These are phyloP conservation scores for Ceraceosorus guamensis DNA, from an alignment of 1,284 basidiomycete genomes.

Conservation along the genomic window DNA sequence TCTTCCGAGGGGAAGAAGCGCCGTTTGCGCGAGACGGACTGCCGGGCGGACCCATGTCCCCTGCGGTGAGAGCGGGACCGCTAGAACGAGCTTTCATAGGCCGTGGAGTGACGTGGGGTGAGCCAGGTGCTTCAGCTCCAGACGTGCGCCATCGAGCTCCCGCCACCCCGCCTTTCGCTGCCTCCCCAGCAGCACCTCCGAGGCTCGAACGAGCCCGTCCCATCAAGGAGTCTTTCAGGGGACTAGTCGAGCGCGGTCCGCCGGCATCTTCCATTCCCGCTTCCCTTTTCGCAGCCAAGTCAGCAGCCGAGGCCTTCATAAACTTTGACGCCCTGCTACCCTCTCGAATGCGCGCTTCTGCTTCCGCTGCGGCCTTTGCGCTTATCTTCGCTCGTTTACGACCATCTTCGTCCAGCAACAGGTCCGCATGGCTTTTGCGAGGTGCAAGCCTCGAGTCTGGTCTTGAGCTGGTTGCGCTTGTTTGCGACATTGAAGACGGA, in stretches of 20 bases:
- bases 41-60: neutral
- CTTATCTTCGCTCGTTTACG: constrained; percentile 17
- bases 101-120: too few species aligned
- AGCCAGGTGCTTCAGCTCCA: too few species aligned
- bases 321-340: constrained; percentile 78
- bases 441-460: constrained; percentile 20
- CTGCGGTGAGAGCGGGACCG: neutral
- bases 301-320: constrained; percentile 45
- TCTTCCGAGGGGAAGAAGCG: neutral
- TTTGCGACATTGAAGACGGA: constrained; percentile 18
- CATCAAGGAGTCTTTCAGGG: constrained; percentile 32
- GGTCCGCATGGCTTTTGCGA: constrained; percentile 26
- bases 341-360: constrained; percentile 59
- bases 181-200: neutral
- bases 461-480: constrained; percentile 19
- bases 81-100: neutral
- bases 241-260: constrained; percentile 51
- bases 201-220: constrained; percentile 14
- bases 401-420: constrained; percentile 15
- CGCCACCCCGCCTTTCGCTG: too few species aligned
- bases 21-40: neutral
- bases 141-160: too few species aligned
- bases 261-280: constrained; percentile 51
- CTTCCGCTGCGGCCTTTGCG: constrained; percentile 35
- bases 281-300: constrained; percentile 55